Percentiles rank a stretch among this genome's conserved stretches.
These are phyloP conservation scores for Tagetes erecta DNA, from an alignment of 129 eudicot species.

Conservation along the genomic window DNA sequence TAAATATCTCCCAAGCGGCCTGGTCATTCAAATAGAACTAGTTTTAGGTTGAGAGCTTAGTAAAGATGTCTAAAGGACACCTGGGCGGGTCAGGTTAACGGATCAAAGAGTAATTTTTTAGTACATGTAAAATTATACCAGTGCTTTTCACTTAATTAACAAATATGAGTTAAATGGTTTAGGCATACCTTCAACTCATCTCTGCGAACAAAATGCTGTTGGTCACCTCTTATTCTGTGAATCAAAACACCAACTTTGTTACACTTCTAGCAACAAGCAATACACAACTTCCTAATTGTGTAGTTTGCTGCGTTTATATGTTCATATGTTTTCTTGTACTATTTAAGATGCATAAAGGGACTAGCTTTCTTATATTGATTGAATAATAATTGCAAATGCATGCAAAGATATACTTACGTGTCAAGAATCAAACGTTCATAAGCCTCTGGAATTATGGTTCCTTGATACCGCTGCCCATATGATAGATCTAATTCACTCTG, in stretches of 20 bases:
- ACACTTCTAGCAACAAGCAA: background rate
- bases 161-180: background rate
- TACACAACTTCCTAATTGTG: background rate
- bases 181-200: conserved; percentile 79
- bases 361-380: background rate
- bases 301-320: no score
- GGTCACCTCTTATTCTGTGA: conserved; percentile 91
- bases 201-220: conserved; percentile 96
- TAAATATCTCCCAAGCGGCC: conserved; percentile 99
- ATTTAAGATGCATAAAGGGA: background rate
- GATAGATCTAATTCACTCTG: conserved; percentile 98
- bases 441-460: conserved; percentile 80
- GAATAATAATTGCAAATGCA: no score
- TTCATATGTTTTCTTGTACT: background rate
- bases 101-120: background rate
- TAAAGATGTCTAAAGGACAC: background rate
- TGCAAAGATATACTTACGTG: conserved; percentile 49
- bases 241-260: conserved; percentile 26
- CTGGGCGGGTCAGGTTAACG: background rate
- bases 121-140: background rate
- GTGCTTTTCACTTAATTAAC: no score
- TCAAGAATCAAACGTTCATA: conserved; percentile 96
- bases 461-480: conserved; percentile 79
- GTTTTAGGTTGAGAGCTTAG: background rate
- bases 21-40: conserved; percentile 21